Evolutionary conservation across 768 basidiomycete species (phyloP).

Genomic region (Trametes punicea): DNA sequence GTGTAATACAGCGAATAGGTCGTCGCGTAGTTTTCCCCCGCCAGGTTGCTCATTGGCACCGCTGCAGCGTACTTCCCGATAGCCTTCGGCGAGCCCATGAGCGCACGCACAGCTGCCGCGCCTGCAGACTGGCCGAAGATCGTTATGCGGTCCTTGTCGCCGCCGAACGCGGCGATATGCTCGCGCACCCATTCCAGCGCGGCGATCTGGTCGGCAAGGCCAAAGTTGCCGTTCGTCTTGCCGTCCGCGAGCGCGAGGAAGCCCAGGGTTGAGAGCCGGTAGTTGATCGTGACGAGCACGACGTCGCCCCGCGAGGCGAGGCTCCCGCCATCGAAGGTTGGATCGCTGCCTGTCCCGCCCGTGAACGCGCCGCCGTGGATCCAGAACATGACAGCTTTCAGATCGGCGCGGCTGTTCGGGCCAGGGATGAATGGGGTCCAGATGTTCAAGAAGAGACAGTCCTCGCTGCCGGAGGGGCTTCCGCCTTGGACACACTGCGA

Average conservation of each 20-base stretch:
- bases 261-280: slow-evolving; percentile 40
- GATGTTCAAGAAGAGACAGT: slow-evolving; percentile 47
- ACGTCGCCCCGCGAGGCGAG: slow-evolving; percentile 43
- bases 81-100: slow-evolving; percentile 31
- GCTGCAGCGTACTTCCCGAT: slow-evolving; percentile 34
- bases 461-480: slow-evolving; percentile 34
- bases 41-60: slow-evolving; percentile 43
- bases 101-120: slow-evolving; percentile 39
- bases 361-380: slow-evolving; percentile 50
- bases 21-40: slow-evolving; percentile 44
- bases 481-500: slow-evolving; percentile 26
- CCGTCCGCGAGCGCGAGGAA: slow-evolving; percentile 43
- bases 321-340: slow-evolving; percentile 43
- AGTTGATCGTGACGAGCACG: slow-evolving; percentile 37
- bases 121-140: slow-evolving; percentile 57
- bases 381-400: slow-evolving; percentile 48
- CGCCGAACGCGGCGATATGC: slow-evolving; percentile 56
- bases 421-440: slow-evolving; percentile 41
- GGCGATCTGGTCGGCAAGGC: slow-evolving; percentile 42
- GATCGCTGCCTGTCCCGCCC: slow-evolving; percentile 37
- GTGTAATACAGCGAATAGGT: slow-evolving; percentile 50
- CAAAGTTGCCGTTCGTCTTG: slow-evolving; percentile 44
- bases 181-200: slow-evolving; percentile 45
- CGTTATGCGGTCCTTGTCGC: slow-evolving; percentile 50
- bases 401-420: slow-evolving; percentile 14